Evolutionary conservation across 2,329 filamentous ascomycete species (phyloP), one percentile per base, ranked within the genome.

Genomic region (Helminthosporium solani): DNA sequence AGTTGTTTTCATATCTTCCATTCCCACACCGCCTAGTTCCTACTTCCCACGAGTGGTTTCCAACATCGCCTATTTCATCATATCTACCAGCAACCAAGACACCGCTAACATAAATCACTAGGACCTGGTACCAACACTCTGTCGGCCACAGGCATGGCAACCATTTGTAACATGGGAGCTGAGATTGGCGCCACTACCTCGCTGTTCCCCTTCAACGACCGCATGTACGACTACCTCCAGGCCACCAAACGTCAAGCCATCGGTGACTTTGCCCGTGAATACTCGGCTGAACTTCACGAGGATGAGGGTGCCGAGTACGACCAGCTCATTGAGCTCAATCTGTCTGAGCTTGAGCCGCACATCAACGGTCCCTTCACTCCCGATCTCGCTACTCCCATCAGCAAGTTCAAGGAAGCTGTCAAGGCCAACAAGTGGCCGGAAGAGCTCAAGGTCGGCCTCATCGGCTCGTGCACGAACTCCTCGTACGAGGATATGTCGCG

Each of bases 341-440:
- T 99, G 44, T 87, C 83, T 48, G 88, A 92, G 75, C 86, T 99
- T 39, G 94, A 99, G 80, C 94, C 94, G 58, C 90, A 97, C 73
- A 90, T 99, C 79, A 99, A 99, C 79, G 94, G 94, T 58, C 94
- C 94, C 56, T 97, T 97, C 83, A 99, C 94, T 21, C 94, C 94
- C 52, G 94, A 99, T 83, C 81, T 99, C 76, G 91, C 90, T 45
- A 97, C 94, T 7, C 94, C 94, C 41, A 95, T 99, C 72, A 96
- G 90, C 76, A 94, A 96, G 79, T 96, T 97, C 79, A 90, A 88
- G 75, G 86, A 95, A 68, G 89, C 90, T 59, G 92, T 92, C 67
- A 90, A 95, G 79, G 84, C 86, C 67, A 96, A 99, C 78, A 84
- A 86, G 73, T 99, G 94, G 94, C 94, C 94, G 16, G 86, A 94